Conservation (phyloP, 2,329 filamentous ascomycete genomes). For the Mariannaea elegans region DNA sequence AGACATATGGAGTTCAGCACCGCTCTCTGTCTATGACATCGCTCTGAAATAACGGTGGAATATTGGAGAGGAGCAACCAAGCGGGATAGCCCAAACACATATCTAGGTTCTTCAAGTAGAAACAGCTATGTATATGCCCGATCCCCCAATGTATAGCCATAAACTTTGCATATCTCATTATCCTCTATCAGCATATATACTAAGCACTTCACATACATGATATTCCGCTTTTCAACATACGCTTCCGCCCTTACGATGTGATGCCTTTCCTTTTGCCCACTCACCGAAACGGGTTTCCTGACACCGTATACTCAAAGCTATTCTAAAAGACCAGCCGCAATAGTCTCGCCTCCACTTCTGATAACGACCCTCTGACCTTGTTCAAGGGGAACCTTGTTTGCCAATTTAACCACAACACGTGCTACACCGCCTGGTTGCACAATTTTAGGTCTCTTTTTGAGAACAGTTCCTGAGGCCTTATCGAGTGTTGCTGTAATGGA, state of each 20-base stretch:
- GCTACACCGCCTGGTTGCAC: conserved; percentile 83
- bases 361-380: conserved; percentile 82
- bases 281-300: not conserved
- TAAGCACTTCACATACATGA: not conserved
- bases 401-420: conserved; percentile 78
- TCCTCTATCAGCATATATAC: no score
- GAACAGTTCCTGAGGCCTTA: conserved; percentile 76
- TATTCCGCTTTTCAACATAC: not conserved
- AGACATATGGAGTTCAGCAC: no score
- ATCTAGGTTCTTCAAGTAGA: no score
- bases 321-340: conserved; percentile 88
- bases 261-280: not conserved
- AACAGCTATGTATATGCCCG: no score
- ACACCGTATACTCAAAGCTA: conserved; percentile 43
- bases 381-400: conserved; percentile 80
- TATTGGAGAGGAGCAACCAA: no score
- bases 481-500: conserved; percentile 79
- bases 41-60: no score
- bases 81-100: no score
- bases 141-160: no score
- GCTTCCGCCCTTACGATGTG: no score
- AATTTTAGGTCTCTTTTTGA: conserved; percentile 86
- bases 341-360: conserved; percentile 80
- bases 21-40: no score
- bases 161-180: no score